Evolutionary conservation across 768 basidiomycete genomes (phyloP).

Genomic region (Harrya chromipes): DNA sequence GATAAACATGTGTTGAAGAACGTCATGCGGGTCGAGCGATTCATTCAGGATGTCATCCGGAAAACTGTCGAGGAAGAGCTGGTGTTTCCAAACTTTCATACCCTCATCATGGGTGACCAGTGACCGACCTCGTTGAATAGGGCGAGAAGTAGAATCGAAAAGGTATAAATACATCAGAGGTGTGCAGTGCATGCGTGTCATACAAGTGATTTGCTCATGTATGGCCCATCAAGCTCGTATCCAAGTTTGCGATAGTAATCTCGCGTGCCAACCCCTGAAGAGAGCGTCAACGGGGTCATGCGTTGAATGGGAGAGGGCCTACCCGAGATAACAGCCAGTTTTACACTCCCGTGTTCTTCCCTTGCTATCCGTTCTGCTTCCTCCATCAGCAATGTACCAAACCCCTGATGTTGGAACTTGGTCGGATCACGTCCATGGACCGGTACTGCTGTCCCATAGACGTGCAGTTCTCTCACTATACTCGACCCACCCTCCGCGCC

Average conservation of each 20-base stretch:
- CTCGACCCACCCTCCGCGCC: constrained; percentile 78
- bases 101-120: constrained; percentile 53
- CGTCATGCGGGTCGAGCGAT: constrained; percentile 90
- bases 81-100: constrained; percentile 96
- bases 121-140: neutral
- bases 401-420: constrained; percentile 97
- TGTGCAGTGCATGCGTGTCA: constrained; percentile 27
- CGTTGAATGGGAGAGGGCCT: constrained; percentile 23
- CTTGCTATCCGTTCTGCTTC: constrained; percentile 97
- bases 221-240: constrained; percentile 93
- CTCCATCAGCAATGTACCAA: constrained; percentile 97
- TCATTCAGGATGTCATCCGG: constrained; percentile 93
- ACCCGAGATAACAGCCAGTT: constrained; percentile 97
- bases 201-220: constrained; percentile 87
- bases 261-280: constrained; percentile 85
- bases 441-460: constrained; percentile 97
- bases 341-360: constrained; percentile 94
- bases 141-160: neutral
- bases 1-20: constrained; percentile 97
- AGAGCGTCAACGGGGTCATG: neutral
- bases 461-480: constrained; percentile 94
- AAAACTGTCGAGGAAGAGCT: constrained; percentile 95
- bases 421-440: constrained; percentile 97
- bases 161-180: constrained; percentile 9
- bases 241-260: constrained; percentile 96